Evolutionary conservation across 495 filamentous ascomycete species (phyloP).

Genomic region (Pyronema domesticum): DNA sequence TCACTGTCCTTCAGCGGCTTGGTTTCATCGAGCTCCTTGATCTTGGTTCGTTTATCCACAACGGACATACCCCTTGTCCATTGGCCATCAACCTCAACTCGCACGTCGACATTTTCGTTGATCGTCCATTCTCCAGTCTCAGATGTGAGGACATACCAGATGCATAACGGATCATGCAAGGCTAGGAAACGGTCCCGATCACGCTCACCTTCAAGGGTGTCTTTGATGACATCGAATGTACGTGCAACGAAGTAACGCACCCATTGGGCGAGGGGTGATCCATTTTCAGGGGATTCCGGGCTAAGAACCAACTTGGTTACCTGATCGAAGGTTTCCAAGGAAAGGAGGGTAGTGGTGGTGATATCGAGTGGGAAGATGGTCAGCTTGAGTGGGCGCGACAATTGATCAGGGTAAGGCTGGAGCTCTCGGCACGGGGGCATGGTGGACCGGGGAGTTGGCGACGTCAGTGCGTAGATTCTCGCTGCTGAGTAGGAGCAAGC

Average conservation of each 20-base stretch:
- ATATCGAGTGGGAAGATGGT: conserved; percentile 79
- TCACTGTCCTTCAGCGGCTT: conserved; percentile 38
- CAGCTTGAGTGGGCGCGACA: conserved; percentile 48
- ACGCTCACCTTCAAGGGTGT: conserved; percentile 36
- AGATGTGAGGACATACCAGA: conserved; percentile 66
- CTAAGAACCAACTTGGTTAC: conserved; percentile 29
- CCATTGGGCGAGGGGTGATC: conserved; percentile 75
- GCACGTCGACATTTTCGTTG: conserved; percentile 45
- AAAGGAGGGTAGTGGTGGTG: conserved; percentile 56
- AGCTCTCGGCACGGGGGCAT: conserved; percentile 29
- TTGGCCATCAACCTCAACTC: conserved; percentile 74
- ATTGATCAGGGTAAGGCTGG: conserved; percentile 46
- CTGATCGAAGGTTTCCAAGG: conserved; percentile 38
- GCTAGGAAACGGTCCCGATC: conserved; percentile 42
- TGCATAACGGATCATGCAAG: conserved; percentile 72
- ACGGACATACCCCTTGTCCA: conserved; percentile 91
- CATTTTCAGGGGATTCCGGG: conserved; percentile 28
- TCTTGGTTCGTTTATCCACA: conserved; percentile 52
- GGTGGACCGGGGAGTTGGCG: conserved; percentile 47
- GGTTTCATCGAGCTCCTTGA: conserved; percentile 36
- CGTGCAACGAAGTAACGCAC: conserved; percentile 53
- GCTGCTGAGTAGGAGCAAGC: conserved; percentile 74
- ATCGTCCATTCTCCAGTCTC: conserved; percentile 24
- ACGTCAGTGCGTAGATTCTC: conserved; percentile 76
- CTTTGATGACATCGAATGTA: conserved; percentile 57